Conservation (phyloP, 768 basidiomycete species). For the Pisolithus microcarpus region DNA sequence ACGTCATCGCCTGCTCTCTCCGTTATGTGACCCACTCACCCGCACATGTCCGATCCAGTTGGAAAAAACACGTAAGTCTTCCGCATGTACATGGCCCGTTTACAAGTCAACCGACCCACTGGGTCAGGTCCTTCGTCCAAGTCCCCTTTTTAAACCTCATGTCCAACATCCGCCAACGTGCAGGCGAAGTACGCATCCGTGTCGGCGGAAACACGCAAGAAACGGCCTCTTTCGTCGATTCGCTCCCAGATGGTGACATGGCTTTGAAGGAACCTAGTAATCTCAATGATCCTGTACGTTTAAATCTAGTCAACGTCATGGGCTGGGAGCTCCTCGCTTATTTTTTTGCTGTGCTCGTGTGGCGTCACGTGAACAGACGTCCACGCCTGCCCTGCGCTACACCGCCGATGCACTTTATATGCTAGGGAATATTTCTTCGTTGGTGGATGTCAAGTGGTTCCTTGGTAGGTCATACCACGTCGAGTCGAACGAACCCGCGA, state of each 20-base stretch:
- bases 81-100: background rate
- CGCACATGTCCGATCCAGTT: background rate
- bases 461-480: constrained; percentile 19
- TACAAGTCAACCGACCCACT: background rate
- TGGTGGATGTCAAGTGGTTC: constrained; percentile 44
- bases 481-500: background rate
- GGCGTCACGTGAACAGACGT: constrained; percentile 26
- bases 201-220: constrained; percentile 52
- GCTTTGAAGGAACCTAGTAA: constrained; percentile 25
- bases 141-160: constrained; percentile 41
- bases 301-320: background rate
- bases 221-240: constrained; percentile 23
- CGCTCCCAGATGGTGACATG: constrained; percentile 19
- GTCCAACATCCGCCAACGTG: constrained; percentile 38
- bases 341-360: background rate
- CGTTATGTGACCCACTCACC: background rate
- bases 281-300: constrained; percentile 10
- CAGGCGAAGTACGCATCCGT: constrained; percentile 35
- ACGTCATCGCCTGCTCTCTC: constrained; percentile 10
- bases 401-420: constrained; percentile 45
- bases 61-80: constrained; percentile 10
- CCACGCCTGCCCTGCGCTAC: constrained; percentile 45
- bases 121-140: constrained; percentile 18
- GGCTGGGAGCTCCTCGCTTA: background rate
- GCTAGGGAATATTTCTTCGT: constrained; percentile 38